Conservation (phyloP, 2,329 filamentous ascomycete species). For the Aspergillus sp. region DNA sequence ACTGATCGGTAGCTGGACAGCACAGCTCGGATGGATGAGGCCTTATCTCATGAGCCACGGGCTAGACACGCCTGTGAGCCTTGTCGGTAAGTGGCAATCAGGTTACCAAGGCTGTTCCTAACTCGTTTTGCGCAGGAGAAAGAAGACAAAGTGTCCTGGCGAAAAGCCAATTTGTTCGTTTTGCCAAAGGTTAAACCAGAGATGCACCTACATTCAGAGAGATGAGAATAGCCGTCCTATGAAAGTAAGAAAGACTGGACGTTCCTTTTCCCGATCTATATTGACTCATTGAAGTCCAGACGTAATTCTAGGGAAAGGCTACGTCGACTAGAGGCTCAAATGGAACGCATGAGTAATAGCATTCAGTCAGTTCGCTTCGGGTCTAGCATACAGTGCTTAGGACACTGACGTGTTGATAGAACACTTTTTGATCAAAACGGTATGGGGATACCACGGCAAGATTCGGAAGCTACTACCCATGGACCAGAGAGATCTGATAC, state of each 20-base stretch:
- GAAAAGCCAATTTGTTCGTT: slow-evolving; percentile 6
- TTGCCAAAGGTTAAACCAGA: slow-evolving; percentile 4
- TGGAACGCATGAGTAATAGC: neutral
- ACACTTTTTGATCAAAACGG: neutral
- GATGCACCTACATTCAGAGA: slow-evolving; percentile 1
- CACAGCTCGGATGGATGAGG: no score
- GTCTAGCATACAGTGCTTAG: no score
- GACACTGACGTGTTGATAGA: neutral
- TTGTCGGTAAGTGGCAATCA: slow-evolving; percentile 2
- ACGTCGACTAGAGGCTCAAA: neutral
- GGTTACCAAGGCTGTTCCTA: neutral
- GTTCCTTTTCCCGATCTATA: no score
- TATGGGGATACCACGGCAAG: no score
- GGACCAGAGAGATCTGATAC: neutral
- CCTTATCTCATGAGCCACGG: no score
- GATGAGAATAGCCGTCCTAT: neutral
- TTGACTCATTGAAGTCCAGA: neutral
- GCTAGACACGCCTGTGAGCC: slow-evolving; percentile 6
- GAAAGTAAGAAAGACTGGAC: neutral
- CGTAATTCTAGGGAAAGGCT: neutral
- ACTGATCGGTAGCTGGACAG: no score
- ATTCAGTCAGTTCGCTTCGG: neutral
- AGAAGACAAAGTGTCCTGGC: slow-evolving; percentile 8
- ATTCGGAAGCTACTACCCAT: neutral
- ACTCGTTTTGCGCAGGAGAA: slow-evolving; percentile 1